Conservation (phyloP, 2,329 filamentous ascomycete species). For the Niveomyces coronatus region DNA sequence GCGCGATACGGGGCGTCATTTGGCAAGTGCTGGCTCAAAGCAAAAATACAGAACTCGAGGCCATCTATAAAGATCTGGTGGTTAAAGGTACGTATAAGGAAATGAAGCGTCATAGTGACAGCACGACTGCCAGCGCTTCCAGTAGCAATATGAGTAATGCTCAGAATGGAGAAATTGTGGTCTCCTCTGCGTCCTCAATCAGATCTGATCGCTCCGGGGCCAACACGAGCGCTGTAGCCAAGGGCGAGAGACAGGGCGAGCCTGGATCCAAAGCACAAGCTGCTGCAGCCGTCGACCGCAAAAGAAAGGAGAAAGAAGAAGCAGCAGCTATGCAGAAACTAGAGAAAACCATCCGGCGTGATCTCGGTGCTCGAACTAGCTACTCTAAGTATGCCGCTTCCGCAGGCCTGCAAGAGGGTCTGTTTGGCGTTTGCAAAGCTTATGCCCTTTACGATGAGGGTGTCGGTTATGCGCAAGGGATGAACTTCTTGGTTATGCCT, state of each 20-base stretch:
- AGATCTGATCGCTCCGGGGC: conserved; percentile 64
- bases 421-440: conserved; percentile 94
- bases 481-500: conserved; percentile 98
- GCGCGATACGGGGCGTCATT: conserved; percentile 91
- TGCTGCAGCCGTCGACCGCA: conserved; percentile 53
- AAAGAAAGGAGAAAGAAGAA: conserved; percentile 73
- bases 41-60: conserved; percentile 83
- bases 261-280: conserved; percentile 55
- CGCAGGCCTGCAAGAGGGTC: conserved; percentile 80
- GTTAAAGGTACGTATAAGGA: conserved; percentile 74
- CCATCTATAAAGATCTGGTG: conserved; percentile 73
- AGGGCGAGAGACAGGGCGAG: conserved; percentile 52
- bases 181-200: conserved; percentile 76
- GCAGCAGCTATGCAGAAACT: conserved; percentile 63
- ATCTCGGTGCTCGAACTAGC: conserved; percentile 85
- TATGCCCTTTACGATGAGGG: conserved; percentile 92
- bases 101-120: conserved; percentile 48
- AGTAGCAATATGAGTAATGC: conserved; percentile 46
- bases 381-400: conserved; percentile 94
- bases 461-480: conserved; percentile 94
- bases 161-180: conserved; percentile 52
- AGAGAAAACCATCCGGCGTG: conserved; percentile 84
- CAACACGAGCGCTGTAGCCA: conserved; percentile 46
- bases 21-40: conserved; percentile 97
- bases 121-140: conserved; percentile 38